These are phyloP conservation scores for Aspergillus sp. DNA, from an alignment of 2,329 filamentous ascomycete genomes.

Conservation along the genomic window DNA sequence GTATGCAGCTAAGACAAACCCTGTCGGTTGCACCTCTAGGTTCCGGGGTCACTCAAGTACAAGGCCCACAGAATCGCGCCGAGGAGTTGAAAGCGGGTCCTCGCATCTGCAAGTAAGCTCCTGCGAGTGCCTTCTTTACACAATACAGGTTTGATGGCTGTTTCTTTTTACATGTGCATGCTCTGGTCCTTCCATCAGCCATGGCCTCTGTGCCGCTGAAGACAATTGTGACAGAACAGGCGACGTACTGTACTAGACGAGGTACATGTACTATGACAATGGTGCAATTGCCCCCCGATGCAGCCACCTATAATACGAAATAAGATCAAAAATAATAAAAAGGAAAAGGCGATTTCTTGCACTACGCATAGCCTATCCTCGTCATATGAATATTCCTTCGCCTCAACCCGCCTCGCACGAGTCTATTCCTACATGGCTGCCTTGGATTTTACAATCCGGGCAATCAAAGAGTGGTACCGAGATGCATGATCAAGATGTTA, in stretches of 20 bases:
- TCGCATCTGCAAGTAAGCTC: slow-evolving; percentile 26
- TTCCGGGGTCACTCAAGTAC: slow-evolving; percentile 11
- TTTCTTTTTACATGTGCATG: slow-evolving; percentile 5
- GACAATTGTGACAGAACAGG: not conserved
- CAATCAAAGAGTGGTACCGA: slow-evolving; percentile 8
- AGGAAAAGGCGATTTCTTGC: not conserved
- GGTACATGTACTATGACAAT: not conserved
- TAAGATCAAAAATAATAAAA: not conserved
- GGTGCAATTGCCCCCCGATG: not conserved
- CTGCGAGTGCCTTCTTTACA: slow-evolving; percentile 15
- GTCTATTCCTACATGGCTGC: not conserved
- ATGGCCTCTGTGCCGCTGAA: not conserved
- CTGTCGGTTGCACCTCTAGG: slow-evolving; percentile 14
- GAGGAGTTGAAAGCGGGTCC: slow-evolving; percentile 17
- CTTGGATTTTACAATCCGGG: not conserved
- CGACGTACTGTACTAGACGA: not conserved
- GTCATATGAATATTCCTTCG: not conserved
- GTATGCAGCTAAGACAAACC: slow-evolving; percentile 32
- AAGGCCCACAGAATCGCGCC: slow-evolving; percentile 11
- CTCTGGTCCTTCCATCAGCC: not conserved
- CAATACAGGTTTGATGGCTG: slow-evolving; percentile 1
- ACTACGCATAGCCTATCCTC: not conserved
- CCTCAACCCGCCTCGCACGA: not conserved
- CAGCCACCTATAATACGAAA: not conserved
- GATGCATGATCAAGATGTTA: slow-evolving; percentile 14